These are phyloP conservation scores for Sistotremastrum suecicum DNA, from an alignment of 768 basidiomycete species.

Conservation along the genomic window DNA sequence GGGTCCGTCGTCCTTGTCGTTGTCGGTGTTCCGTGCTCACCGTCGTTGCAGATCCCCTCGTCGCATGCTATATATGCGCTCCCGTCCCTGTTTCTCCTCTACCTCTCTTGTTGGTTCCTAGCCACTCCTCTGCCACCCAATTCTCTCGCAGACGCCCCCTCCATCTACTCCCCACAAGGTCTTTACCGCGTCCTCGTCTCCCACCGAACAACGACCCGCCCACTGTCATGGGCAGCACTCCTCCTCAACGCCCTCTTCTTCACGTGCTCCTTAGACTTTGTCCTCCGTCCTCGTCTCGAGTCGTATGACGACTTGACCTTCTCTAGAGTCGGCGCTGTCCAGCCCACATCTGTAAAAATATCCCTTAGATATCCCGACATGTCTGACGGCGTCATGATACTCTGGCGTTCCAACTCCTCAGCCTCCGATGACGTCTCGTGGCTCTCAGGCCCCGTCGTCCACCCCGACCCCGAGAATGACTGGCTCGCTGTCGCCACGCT, in stretches of 20 bases:
- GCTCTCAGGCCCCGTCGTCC: conserved; percentile 39
- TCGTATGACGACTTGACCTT: conserved; percentile 42
- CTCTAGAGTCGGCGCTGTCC: conserved; percentile 57
- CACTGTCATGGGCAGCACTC: conserved; percentile 6
- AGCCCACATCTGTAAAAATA: conserved; percentile 48
- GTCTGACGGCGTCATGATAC: conserved; percentile 19
- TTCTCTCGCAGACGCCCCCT: background rate
- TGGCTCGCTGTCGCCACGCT: conserved; percentile 46
- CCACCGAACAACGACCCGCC: background rate
- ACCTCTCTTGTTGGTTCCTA: background rate
- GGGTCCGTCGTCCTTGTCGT: no score
- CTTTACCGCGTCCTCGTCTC: conserved; percentile 1
- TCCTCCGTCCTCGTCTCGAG: conserved; percentile 40
- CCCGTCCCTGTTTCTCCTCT: background rate
- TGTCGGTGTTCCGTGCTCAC: no score
- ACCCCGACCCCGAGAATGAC: conserved; percentile 31
- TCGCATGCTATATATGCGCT: background rate
- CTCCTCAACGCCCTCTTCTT: conserved; percentile 27
- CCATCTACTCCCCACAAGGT: background rate
- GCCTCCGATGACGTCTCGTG: conserved; percentile 23
- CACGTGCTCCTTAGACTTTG: conserved; percentile 31
- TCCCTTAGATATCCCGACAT: conserved; percentile 42
- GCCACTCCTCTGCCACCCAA: background rate
- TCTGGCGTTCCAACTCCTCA: conserved; percentile 27
- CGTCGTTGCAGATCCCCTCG: background rate